These are phyloP conservation scores for Suillus bovinus DNA, from an alignment of 768 basidiomycete genomes.

Conservation along the genomic window DNA sequence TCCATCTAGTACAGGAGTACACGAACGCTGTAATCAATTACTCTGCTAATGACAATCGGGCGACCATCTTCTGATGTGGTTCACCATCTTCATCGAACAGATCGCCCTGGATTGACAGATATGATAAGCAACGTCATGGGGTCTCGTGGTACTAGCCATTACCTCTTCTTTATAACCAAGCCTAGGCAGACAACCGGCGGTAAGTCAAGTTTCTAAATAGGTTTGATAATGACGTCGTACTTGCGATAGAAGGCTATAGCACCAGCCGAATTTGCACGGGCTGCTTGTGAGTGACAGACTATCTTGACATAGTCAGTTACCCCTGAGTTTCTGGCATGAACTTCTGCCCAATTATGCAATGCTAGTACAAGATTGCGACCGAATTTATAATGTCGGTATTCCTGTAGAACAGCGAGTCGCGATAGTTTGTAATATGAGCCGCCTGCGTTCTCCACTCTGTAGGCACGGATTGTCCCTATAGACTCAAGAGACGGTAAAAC, in stretches of 20 bases:
- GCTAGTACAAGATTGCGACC: slow-evolving; percentile 66
- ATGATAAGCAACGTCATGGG: slow-evolving; percentile 14
- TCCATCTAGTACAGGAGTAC: slow-evolving; percentile 17
- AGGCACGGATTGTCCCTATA: slow-evolving; percentile 69
- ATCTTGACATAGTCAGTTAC: slow-evolving; percentile 40
- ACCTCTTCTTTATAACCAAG: slow-evolving; percentile 68
- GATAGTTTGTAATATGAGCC: slow-evolving; percentile 65
- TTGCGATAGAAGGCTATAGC: slow-evolving; percentile 75
- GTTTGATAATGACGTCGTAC: slow-evolving; percentile 39
- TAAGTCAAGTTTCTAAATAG: slow-evolving; percentile 14
- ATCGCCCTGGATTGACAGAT: slow-evolving; percentile 49
- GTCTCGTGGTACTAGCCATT: slow-evolving; percentile 32
- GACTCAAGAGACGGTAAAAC: slow-evolving; percentile 59
- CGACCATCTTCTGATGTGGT: slow-evolving; percentile 84
- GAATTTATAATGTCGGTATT: slow-evolving; percentile 62
- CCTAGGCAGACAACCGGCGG: slow-evolving; percentile 38
- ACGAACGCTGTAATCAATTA: slow-evolving; percentile 28
- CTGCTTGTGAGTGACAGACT: slow-evolving; percentile 68
- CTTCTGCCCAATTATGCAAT: slow-evolving; percentile 58
- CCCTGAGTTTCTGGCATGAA: slow-evolving; percentile 34
- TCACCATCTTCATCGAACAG: slow-evolving; percentile 83
- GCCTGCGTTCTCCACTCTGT: slow-evolving; percentile 35
- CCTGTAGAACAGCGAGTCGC: slow-evolving; percentile 66
- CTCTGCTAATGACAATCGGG: slow-evolving; percentile 46
- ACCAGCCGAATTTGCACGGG: slow-evolving; percentile 23